Percentiles rank a stretch among this genome's conserved stretches.
Conservation (phyloP, 345 rosid species). For the Populus davidiana region DNA sequence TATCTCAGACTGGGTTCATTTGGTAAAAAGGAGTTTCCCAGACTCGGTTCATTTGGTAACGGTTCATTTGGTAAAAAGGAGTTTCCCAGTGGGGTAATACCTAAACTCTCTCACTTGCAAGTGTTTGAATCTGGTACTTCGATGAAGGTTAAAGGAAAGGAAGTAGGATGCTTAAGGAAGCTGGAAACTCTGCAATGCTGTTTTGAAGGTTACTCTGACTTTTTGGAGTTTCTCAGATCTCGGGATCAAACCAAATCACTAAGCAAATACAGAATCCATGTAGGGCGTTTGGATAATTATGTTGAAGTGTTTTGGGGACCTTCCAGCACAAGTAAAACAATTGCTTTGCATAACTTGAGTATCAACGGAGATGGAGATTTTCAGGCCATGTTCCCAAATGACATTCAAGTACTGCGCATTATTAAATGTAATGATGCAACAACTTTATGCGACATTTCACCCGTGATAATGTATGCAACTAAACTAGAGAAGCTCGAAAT, state of each 20-base stretch:
- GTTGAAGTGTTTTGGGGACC: accelerated
- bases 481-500: neutral
- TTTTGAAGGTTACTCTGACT: neutral
- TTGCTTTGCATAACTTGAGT: neutral
- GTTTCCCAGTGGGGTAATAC: no score
- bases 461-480: neutral
- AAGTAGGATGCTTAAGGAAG: neutral
- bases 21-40: no score
- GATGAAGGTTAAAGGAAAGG: neutral
- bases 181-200: neutral
- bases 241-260: no score
- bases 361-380: neutral
- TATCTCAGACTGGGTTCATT: no score
- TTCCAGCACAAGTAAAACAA: accelerated
- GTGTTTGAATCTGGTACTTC: no score
- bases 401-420: neutral
- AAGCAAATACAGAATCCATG: neutral
- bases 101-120: neutral
- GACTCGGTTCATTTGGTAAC: no score
- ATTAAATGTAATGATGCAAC: neutral
- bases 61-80: no score
- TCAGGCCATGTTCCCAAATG: neutral
- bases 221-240: neutral
- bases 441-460: neutral
- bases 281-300: neutral